These are phyloP conservation scores for Chimonanthus salicifolius DNA, from an alignment of 164 flowering plant genomes.

Conservation along the genomic window DNA sequence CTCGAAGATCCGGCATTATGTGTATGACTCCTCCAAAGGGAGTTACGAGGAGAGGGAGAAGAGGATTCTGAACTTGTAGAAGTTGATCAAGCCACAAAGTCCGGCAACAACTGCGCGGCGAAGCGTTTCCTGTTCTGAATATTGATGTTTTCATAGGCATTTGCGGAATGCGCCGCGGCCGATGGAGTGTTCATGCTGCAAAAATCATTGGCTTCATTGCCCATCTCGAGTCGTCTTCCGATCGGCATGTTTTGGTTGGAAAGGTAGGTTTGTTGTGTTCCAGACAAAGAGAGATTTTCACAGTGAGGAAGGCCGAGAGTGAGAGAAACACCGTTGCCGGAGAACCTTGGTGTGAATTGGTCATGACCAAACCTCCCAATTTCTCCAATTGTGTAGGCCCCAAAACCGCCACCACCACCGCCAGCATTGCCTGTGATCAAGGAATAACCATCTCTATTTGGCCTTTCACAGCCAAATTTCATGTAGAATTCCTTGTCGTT, in stretches of 20 bases:
- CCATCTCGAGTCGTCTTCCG: conserved; percentile 55
- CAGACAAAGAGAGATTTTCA: conserved; percentile 62
- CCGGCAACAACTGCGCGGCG: conserved; percentile 74
- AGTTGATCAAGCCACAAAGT: conserved; percentile 58
- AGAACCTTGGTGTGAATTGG: conserved; percentile 56
- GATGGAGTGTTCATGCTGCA: conserved; percentile 43
- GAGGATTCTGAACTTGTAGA: not conserved
- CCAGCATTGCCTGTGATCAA: conserved; percentile 37
- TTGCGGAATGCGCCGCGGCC: conserved; percentile 34
- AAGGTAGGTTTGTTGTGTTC: conserved; percentile 52
- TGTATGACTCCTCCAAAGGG: not conserved
- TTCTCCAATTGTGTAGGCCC: conserved; percentile 61
- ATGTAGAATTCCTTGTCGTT: conserved; percentile 31
- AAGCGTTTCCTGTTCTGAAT: conserved; percentile 68
- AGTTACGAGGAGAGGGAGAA: not conserved
- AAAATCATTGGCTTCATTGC: conserved; percentile 38
- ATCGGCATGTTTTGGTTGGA: conserved; percentile 57
- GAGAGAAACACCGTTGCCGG: conserved; percentile 69
- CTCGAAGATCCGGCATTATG: not conserved
- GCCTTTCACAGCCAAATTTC: conserved; percentile 54
- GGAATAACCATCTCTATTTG: conserved; percentile 49
- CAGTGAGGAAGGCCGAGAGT: conserved; percentile 84
- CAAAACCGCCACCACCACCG: conserved; percentile 58
- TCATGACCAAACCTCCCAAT: conserved; percentile 62
- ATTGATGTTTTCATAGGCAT: conserved; percentile 49